Base-by-base conservation (phyloP, 192 early-diverging fungal species). In the Gaertneriomyces sp. region DNA sequence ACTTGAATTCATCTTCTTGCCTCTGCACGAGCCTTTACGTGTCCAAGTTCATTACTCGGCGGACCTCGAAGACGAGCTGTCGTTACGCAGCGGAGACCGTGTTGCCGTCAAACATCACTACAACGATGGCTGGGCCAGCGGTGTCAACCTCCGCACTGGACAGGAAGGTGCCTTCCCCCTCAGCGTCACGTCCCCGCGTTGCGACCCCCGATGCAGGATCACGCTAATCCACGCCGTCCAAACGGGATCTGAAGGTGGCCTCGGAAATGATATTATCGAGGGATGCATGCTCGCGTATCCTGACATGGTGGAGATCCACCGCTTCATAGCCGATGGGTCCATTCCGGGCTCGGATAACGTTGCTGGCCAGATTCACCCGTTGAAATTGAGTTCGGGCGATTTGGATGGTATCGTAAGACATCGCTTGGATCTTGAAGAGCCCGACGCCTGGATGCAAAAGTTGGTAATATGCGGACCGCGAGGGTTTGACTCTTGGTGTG, bases 101-200 rank as follows among this genome's bases (percentile, higher is more conserved):
- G 74, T 79, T 25, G 40, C 53, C 9, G 60, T 69, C 17, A 49
- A 61, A 20, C 49, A 61, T 47, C 78, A 79, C 66, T 68, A 63
- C 60, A 66, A 60, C 50, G 78, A 79, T 57, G 78, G 78, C 11
- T 79, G 78, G 78, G 69, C 42, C 41, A 25, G 69, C 44, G 74
- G 69, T 38, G 51, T 63, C 33, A 76, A 76, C 60, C 33, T 68
- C 42, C 69, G 60, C 17, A 77, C 78, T 20, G 45, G 49, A 11
- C 19, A 61, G 33, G 62, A 63, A 42, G 78, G 78, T 52, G 67
- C 76, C 41, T 79, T 79, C 64, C 78, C 78, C 6, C 53, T 79
- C 7, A 45, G 70, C 39, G 50, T 69, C 54, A 73, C 77, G 0
- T 7, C 58, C 7, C 63, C 70, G 33, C 60, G 58, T 9, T 56